Percentiles rank a stretch among this genome's conserved stretches.
Evolutionary conservation across 1,139 yeast genomes (phyloP).

Genomic region (Geotrichum fermentans): DNA sequence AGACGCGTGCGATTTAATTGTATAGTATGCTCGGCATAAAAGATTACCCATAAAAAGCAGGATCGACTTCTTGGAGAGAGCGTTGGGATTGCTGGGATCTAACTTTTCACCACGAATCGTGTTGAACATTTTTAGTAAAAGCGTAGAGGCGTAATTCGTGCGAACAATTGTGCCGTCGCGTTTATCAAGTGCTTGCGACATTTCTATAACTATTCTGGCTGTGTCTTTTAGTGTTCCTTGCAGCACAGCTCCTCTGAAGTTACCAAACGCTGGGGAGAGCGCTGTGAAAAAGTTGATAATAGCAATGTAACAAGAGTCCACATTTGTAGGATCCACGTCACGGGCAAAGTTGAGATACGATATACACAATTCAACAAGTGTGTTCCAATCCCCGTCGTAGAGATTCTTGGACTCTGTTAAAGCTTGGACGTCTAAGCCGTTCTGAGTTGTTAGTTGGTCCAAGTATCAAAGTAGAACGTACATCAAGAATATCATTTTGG

Average conservation of each 20-base stretch:
- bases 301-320: conserved; percentile 54
- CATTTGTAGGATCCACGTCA: conserved; percentile 58
- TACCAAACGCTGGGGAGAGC: conserved; percentile 55
- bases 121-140: conserved; percentile 58
- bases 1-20: conserved; percentile 56
- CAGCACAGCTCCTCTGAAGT: conserved; percentile 49
- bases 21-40: conserved; percentile 60
- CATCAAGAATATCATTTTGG: conserved; percentile 34
- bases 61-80: conserved; percentile 44
- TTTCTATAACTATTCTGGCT: conserved; percentile 45
- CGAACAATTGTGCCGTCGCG: conserved; percentile 42
- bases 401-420: conserved; percentile 40
- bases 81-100: conserved; percentile 25
- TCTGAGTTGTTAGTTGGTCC: conserved; percentile 6
- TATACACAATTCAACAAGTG: conserved; percentile 49
- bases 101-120: conserved; percentile 55
- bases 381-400: conserved; percentile 46
- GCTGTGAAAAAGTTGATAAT: conserved; percentile 50
- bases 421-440: conserved; percentile 26
- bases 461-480: conserved; percentile 17
- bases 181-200: conserved; percentile 49
- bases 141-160: conserved; percentile 51
- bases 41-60: conserved; percentile 53
- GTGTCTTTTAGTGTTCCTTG: conserved; percentile 44
- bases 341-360: conserved; percentile 50